A percentile compares a stretch with the other conserved stretches of the same genome.
Evolutionary conservation across 192 early-diverging fungal genomes (phyloP).

Genomic region (Entomortierella lignicola): DNA sequence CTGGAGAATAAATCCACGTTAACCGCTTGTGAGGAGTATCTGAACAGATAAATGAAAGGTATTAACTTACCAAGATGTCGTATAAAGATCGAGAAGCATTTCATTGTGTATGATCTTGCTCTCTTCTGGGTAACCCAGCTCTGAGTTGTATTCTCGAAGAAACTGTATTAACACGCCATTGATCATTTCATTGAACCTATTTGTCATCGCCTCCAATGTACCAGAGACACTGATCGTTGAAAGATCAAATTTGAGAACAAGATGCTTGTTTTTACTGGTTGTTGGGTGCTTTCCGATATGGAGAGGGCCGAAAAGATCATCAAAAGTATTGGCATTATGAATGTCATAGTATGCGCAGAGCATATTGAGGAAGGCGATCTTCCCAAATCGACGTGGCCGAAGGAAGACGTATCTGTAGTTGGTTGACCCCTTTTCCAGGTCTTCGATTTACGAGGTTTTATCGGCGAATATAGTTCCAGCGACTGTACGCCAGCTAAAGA

Average conservation of each 20-base stretch:
- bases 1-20: constrained; percentile 30
- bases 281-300: constrained; percentile 53
- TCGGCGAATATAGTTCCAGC: constrained; percentile 46
- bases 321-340: constrained; percentile 42
- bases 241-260: constrained; percentile 53
- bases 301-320: constrained; percentile 49
- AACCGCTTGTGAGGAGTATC: too few relatives aligned
- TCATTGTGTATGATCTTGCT: too few relatives aligned
- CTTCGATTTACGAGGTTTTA: constrained; percentile 47
- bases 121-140: constrained; percentile 18
- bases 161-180: constrained; percentile 22
- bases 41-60: too few relatives aligned
- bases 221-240: constrained; percentile 33
- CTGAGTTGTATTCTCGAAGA: constrained; percentile 17
- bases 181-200: constrained; percentile 26
- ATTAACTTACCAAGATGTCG: too few relatives aligned
- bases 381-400: constrained; percentile 38
- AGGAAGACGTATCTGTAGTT: constrained; percentile 43
- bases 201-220: constrained; percentile 7
- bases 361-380: constrained; percentile 50
- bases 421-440: constrained; percentile 28
- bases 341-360: constrained; percentile 47
- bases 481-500: constrained; percentile 25
- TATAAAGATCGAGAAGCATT: too few relatives aligned
- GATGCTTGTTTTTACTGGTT: constrained; percentile 34